Evolutionary conservation across 1,139 yeast genomes (phyloP).

Genomic region (Saccharomyces hybrid): DNA sequence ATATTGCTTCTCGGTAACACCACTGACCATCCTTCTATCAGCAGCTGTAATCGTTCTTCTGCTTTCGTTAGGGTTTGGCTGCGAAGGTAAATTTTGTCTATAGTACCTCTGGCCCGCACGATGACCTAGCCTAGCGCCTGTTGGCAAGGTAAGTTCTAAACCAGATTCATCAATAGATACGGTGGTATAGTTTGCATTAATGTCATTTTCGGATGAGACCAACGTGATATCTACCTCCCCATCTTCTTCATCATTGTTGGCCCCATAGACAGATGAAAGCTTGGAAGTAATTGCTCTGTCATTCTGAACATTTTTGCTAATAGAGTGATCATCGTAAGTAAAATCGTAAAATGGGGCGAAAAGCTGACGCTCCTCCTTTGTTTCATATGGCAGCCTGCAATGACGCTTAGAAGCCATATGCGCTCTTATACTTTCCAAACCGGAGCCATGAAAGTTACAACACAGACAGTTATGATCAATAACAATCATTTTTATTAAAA

Average conservation of each 20-base stretch:
- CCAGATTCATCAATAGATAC: constrained; percentile 45
- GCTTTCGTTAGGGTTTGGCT: constrained; percentile 24
- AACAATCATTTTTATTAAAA: constrained; percentile 76
- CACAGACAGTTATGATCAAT: constrained; percentile 79
- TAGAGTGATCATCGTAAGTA: constrained; percentile 36
- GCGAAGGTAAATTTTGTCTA: constrained; percentile 42
- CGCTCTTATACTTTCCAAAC: constrained; percentile 79
- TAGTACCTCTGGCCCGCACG: constrained; percentile 57
- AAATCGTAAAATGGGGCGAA: constrained; percentile 84
- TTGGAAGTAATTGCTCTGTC: constrained; percentile 38
- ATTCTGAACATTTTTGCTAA: constrained; percentile 25
- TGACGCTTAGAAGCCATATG: constrained; percentile 86
- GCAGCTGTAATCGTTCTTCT: constrained; percentile 47
- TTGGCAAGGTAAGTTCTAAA: constrained; percentile 54
- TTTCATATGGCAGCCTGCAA: constrained; percentile 82
- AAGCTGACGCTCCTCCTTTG: constrained; percentile 71
- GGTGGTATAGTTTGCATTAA: constrained; percentile 31
- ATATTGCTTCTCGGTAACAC: constrained; percentile 38
- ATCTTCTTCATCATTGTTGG: constrained; percentile 27
- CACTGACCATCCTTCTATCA: constrained; percentile 43
- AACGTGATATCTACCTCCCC: not conserved
- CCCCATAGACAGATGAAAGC: constrained; percentile 18
- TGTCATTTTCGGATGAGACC: constrained; percentile 11
- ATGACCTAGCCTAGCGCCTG: constrained; percentile 59
- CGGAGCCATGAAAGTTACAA: constrained; percentile 78